These are phyloP conservation scores for Wickerhamomyces chaumierensis DNA, from an alignment of 805 yeast genomes.

Conservation along the genomic window DNA sequence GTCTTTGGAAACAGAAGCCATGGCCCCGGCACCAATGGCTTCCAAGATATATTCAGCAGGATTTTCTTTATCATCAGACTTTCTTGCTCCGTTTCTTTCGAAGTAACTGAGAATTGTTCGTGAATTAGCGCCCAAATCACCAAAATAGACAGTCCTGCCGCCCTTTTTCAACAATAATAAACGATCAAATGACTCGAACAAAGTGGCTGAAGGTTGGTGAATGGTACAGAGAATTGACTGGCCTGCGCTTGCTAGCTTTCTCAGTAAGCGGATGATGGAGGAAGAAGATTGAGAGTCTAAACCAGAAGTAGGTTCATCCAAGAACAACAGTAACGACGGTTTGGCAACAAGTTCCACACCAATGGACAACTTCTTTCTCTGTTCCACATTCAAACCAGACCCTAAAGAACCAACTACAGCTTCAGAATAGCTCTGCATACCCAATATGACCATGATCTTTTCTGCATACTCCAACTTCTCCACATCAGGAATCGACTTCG, in stretches of 20 bases:
- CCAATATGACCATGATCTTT: conserved; percentile 43
- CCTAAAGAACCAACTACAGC: conserved; percentile 33
- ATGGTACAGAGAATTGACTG: conserved; percentile 68
- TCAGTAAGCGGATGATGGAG: conserved; percentile 50
- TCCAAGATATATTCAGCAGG: not conserved
- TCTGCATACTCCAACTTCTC: conserved; percentile 77
- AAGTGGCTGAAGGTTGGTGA: conserved; percentile 70
- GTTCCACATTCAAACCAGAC: conserved; percentile 70
- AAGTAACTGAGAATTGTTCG: not conserved
- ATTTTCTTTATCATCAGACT: not conserved
- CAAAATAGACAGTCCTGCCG: not conserved
- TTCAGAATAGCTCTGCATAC: conserved; percentile 7
- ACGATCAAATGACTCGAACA: conserved; percentile 59
- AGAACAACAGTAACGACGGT: conserved; percentile 43
- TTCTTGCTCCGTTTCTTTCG: not conserved
- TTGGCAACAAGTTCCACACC: conserved; percentile 67
- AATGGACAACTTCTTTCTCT: conserved; percentile 73
- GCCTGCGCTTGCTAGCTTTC: conserved; percentile 41
- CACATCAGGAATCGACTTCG: conserved; percentile 65
- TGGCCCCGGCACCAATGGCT: not conserved
- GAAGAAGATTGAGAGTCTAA: conserved; percentile 71
- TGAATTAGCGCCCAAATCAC: not conserved
- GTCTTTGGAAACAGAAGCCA: not conserved
- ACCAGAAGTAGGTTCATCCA: conserved; percentile 90
- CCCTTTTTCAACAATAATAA: conserved; percentile 38